Evolutionary conservation across 1,284 basidiomycete genomes (phyloP).

Genomic region (Chondrostereum purpureum): DNA sequence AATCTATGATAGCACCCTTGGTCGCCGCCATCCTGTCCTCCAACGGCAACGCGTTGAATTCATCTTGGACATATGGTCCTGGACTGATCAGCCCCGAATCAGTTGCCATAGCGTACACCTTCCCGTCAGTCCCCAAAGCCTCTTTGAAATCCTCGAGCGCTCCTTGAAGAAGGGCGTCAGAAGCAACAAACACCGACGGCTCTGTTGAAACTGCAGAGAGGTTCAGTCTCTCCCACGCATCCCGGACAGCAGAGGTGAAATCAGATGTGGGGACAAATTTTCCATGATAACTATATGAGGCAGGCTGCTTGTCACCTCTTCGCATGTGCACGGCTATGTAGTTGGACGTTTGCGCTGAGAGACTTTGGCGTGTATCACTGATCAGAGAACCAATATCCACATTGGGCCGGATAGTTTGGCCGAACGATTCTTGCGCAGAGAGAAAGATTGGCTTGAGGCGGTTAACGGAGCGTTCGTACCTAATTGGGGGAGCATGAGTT

Average conservation of each 20-base stretch:
- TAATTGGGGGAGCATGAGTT: slow-evolving; percentile 18
- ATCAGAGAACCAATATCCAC: slow-evolving; percentile 40
- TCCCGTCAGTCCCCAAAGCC: slow-evolving; percentile 28
- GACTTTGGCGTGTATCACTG: slow-evolving; percentile 39
- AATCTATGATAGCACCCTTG: slow-evolving; percentile 59
- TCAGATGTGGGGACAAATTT: slow-evolving; percentile 43
- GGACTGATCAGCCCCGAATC: slow-evolving; percentile 45
- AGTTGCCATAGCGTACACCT: slow-evolving; percentile 37
- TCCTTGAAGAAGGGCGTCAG: slow-evolving; percentile 41
- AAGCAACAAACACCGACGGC: slow-evolving; percentile 47
- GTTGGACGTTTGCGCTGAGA: slow-evolving; percentile 22
- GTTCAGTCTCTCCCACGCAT: slow-evolving; percentile 38
- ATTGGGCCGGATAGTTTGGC: slow-evolving; percentile 48
- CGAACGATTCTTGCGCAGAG: slow-evolving; percentile 39
- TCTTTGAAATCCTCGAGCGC: slow-evolving; percentile 37
- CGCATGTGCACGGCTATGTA: slow-evolving; percentile 58
- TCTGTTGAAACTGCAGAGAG: slow-evolving; percentile 15
- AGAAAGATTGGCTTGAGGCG: slow-evolving; percentile 50
- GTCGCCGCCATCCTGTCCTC: slow-evolving; percentile 42
- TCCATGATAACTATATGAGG: slow-evolving; percentile 38
- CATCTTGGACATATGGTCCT: slow-evolving; percentile 46
- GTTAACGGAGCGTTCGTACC: slow-evolving; percentile 47
- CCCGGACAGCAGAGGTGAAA: slow-evolving; percentile 36
- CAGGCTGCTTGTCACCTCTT: slow-evolving; percentile 47
- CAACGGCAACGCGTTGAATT: slow-evolving; percentile 36